Conservation (phyloP, 371 early-diverging fungal species). For the Actinomucor elegans region DNA sequence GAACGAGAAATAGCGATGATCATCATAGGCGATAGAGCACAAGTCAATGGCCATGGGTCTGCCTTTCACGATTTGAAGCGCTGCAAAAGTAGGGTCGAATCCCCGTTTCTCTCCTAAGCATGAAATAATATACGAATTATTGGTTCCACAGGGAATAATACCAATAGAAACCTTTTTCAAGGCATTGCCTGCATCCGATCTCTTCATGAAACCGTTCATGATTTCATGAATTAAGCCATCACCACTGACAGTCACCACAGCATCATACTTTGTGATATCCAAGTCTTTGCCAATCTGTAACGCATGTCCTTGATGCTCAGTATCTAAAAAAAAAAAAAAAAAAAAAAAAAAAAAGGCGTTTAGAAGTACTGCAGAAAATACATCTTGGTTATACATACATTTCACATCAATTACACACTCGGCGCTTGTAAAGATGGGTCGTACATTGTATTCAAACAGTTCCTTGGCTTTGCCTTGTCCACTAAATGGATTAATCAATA, state of each 20-base stretch:
- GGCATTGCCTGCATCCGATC: conserved; percentile 56
- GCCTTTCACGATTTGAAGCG: conserved; percentile 61
- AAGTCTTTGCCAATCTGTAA: conserved; percentile 60
- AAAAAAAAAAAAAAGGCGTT: not conserved
- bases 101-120: conserved; percentile 55
- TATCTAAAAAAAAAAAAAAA: conserved; percentile 40
- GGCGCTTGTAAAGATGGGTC: conserved; percentile 68
- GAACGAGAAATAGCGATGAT: conserved; percentile 55
- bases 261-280: conserved; percentile 55
- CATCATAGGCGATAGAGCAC: conserved; percentile 57
- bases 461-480: conserved; percentile 68
- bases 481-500: conserved; percentile 76
- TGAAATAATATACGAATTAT: conserved; percentile 59
- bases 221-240: conserved; percentile 83
- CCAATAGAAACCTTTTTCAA: conserved; percentile 63
- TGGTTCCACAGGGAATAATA: conserved; percentile 65
- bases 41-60: conserved; percentile 32
- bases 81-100: conserved; percentile 45
- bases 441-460: conserved; percentile 58
- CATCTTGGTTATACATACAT: conserved; percentile 32
- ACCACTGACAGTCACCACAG: conserved; percentile 70
- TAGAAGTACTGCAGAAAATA: not conserved
- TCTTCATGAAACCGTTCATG: conserved; percentile 70
- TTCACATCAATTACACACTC: conserved; percentile 56
- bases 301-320: conserved; percentile 64